Base-by-base conservation (phyloP, 257 asterid species). In the Ballota nigra region DNA sequence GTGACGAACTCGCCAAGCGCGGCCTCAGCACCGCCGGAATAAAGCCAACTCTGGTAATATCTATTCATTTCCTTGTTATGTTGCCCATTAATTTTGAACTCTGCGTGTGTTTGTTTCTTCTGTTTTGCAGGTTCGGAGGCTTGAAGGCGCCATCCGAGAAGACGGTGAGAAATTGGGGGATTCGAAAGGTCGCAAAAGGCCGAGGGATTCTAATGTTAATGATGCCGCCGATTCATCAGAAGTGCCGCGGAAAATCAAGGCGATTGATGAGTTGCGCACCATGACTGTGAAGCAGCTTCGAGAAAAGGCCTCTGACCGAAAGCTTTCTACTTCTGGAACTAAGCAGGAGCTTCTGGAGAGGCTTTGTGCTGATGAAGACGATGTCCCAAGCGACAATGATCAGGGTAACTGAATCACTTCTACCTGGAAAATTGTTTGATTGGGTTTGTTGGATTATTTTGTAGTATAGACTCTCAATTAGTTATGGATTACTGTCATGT, bases 11-110 rank as follows among this genome's bases (percentile, higher is more conserved):
- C 18, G 68, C 84, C 69, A 81, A 85, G 79, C 96, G 97, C 58
- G 92, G 94, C 76, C 94, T 93, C 74, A 83, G 88, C 80, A 84
- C 78, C 53, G 49, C 89, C 69, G 98, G 98, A 68, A 83, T 84
- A 78, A 89, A 83, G 78, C 81, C 92, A 22, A 78, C 81, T 34
- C 71, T 93, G 83, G 97, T 92, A 59, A 40, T 47, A 18, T n/a
- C 13, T 4, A 2, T 20, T 26, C 5, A 1, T 62, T 65, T 36
- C 8, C 15, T 8, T 12, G 4, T n/a, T 0, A 18, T 3, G 9
- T 26, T n/a, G n/a, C 6, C 28, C 2, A 29, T 28, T 60, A 6
- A 55, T 28, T 51, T 61, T 66, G 24, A 22, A 52, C 4, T 3
- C n/a, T 40, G 70, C 24, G 28, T 38, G 31, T 18, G 28, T 15